phyloP scores from a whole-genome alignment of 2,329 filamentous ascomycete genomes.

The Gremmenia infestans region DNA sequence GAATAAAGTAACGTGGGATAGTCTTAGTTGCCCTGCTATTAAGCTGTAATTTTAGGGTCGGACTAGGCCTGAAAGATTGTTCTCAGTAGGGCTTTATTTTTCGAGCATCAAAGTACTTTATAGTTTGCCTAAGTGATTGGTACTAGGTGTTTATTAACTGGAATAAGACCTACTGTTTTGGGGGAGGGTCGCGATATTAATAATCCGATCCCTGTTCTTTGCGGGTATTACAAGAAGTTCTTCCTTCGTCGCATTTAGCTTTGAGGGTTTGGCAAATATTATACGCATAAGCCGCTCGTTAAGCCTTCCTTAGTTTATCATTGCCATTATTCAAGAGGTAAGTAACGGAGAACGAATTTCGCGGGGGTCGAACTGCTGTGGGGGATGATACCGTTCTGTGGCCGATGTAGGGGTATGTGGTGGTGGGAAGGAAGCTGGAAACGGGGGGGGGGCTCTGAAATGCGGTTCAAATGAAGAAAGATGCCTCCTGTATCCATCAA shows the following conservation, averaged over 20 bases:
- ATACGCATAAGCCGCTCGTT: conserved; percentile 62
- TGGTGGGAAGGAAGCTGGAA: conserved; percentile 17
- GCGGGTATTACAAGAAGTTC: conserved; percentile 73
- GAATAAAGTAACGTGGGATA: too few species aligned
- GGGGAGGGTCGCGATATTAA: conserved; percentile 84
- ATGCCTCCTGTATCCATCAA: conserved; percentile 19
- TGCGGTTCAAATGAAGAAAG: conserved; percentile 21
- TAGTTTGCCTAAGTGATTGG: too few species aligned
- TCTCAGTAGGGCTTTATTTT: too few species aligned
- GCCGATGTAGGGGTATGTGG: conserved; percentile 27
- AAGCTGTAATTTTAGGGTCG: too few species aligned
- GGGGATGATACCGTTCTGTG: conserved; percentile 18
- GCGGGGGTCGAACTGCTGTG: conserved; percentile 18
- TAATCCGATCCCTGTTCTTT: conserved; percentile 80
- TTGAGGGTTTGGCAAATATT: conserved; percentile 84
- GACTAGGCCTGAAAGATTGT: too few species aligned
- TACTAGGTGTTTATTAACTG: not conserved
- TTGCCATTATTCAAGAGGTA: conserved; percentile 17
- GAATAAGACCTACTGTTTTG: conserved; percentile 72
- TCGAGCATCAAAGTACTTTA: too few species aligned
- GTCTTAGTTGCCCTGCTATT: too few species aligned
- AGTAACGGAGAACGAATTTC: conserved; percentile 21
- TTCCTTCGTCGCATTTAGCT: conserved; percentile 85
- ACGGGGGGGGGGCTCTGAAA: conserved; percentile 5
- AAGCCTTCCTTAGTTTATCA: conserved; percentile 24